These are phyloP conservation scores for Pichia sp. DNA, from an alignment of 1,139 yeast species.

Conservation along the genomic window DNA sequence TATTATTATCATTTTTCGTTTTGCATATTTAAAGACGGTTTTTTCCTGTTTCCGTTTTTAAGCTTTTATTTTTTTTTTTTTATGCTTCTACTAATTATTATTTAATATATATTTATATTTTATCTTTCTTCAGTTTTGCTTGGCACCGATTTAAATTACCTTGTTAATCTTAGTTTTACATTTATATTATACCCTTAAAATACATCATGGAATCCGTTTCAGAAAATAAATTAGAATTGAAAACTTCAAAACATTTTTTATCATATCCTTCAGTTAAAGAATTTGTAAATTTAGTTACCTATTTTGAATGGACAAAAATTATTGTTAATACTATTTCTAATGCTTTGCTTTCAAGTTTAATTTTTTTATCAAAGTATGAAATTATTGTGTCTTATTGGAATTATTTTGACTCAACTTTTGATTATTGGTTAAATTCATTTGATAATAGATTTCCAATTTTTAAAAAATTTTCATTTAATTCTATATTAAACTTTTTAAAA, in stretches of 20 bases:
- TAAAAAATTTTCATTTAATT: constrained; percentile 16
- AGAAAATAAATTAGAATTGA: background rate
- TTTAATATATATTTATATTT: too few relatives aligned
- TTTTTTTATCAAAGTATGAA: constrained; percentile 13
- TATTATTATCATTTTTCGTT: too few relatives aligned
- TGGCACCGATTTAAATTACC: too few relatives aligned
- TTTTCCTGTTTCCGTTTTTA: too few relatives aligned
- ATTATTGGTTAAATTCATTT: constrained; percentile 14
- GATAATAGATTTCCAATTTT: constrained; percentile 21
- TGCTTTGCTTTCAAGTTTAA: constrained; percentile 6
- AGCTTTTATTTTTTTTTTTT: too few relatives aligned
- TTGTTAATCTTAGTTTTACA: too few relatives aligned
- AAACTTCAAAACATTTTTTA: background rate
- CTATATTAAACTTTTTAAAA: constrained; percentile 3
- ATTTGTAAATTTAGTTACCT: constrained; percentile 8
- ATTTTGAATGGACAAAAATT: constrained; percentile 9
- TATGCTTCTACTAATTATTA: too few relatives aligned
- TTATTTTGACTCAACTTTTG: constrained; percentile 16
- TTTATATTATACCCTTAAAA: too few relatives aligned
- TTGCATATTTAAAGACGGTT: too few relatives aligned
- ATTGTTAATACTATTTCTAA: constrained; percentile 9
- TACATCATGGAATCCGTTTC: too few relatives aligned
- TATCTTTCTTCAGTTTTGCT: too few relatives aligned
- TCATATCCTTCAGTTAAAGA: constrained; percentile 10
- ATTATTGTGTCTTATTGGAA: constrained; percentile 18